Conservation (phyloP, 148 eudicot genomes). For the Chenopodium suecicum region DNA sequence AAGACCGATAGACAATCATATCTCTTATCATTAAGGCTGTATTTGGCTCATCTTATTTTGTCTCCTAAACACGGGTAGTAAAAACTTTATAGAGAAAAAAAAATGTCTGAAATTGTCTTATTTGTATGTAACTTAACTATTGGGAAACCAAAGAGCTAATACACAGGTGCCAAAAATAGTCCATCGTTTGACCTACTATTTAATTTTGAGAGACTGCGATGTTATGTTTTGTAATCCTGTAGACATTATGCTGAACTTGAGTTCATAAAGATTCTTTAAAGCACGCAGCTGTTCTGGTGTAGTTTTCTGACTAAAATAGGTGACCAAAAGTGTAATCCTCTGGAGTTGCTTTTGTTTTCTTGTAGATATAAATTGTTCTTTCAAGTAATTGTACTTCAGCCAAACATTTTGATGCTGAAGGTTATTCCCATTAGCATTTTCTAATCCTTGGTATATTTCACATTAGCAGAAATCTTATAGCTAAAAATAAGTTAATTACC, state of each 20-base stretch:
- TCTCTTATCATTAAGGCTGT: too few relatives aligned
- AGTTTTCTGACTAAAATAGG: background rate
- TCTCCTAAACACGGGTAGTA: too few relatives aligned
- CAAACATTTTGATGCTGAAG: background rate
- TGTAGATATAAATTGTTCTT: background rate
- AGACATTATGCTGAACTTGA: background rate
- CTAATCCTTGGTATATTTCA: too few relatives aligned
- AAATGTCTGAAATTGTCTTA: too few relatives aligned
- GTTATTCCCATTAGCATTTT: background rate
- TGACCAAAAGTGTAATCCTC: too few relatives aligned
- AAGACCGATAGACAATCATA: too few relatives aligned
- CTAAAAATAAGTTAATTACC: too few relatives aligned
- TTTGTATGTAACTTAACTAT: too few relatives aligned
- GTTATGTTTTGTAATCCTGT: background rate
- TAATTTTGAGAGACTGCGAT: background rate
- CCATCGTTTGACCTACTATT: conserved; percentile 17
- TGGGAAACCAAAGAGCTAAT: too few relatives aligned
- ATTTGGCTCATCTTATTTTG: too few relatives aligned
- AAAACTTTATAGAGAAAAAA: too few relatives aligned
- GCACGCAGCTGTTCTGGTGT: background rate
- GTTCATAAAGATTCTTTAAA: background rate
- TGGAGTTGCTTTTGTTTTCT: background rate
- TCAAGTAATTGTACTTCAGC: background rate
- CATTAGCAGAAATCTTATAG: too few relatives aligned
- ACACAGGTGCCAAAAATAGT: conserved; percentile 47